Evolutionary conservation across 345 rosid species (phyloP).

Genomic region (Brassica juncea): DNA sequence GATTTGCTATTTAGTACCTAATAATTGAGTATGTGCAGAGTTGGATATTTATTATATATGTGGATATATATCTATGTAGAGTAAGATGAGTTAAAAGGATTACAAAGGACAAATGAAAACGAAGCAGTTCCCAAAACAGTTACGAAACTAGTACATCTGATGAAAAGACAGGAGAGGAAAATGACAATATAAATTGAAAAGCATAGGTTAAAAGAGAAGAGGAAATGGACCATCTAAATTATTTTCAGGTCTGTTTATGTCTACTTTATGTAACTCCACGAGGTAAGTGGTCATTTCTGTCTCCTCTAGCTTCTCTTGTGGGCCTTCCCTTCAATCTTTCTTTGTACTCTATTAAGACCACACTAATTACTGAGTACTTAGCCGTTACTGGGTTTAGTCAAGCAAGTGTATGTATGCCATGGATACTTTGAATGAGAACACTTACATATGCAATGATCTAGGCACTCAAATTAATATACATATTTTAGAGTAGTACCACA

Average conservation of each 20-base stretch:
- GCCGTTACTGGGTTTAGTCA: not conserved
- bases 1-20: not conserved
- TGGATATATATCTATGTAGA: not conserved
- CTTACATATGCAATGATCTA: no score
- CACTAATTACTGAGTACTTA: not conserved
- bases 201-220: conserved; percentile 4
- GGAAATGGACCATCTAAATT: conserved; percentile 26
- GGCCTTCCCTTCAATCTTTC: conserved; percentile 16
- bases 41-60: not conserved
- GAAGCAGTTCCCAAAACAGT: conserved; percentile 26
- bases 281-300: conserved; percentile 40
- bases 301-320: conserved; percentile 32
- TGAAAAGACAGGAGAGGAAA: conserved; percentile 34
- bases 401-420: conserved; percentile 3
- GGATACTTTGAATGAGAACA: not conserved
- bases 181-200: conserved; percentile 26
- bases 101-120: not conserved
- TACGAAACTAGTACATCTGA: conserved; percentile 2
- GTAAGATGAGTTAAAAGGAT: not conserved
- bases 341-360: not conserved
- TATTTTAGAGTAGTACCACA: not conserved
- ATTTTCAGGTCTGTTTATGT: conserved; percentile 31
- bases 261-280: conserved; percentile 36
- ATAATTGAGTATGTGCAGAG: no score
- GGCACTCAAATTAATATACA: no score